Evolutionary conservation across 345 rosid species (phyloP), one percentile per base, ranked within the genome.

Genomic region (Anacardium occidentale): DNA sequence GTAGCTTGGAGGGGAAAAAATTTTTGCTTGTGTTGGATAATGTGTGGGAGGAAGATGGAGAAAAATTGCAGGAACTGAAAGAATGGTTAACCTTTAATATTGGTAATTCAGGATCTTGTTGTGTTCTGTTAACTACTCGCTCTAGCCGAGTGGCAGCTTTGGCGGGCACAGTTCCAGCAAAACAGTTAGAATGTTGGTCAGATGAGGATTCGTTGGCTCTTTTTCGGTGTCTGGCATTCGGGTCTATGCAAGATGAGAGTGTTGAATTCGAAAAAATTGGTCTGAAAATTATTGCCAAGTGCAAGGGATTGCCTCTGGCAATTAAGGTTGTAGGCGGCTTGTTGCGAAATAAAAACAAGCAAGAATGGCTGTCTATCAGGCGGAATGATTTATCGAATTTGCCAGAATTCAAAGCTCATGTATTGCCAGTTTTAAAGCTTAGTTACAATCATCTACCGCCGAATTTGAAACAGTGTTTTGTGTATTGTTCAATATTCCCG

Each of bases 11-110:
- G 7, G 70, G 74, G 62, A 73, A 56, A 66, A 68, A 47, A 26
- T 77, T 73, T 58, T 68, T 77, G 47, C 7, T 68, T 45, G 80
- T 77, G 52, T 67, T 77, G 5, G 80, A 77, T 56, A 58, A 73
- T 73, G 58, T 77, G 47, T 77, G 77, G 65, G 29, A 62, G 1
- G 77, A 73, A 32, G 60, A 77, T 42, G 18, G 24, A 42, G 51
- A 25, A 18, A 52, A 21, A 44, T 4, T 64, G 48, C 40, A 48
- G 4, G 9, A 10, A 12, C 50, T 68, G 26, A 56, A 10, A 29
- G 14, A 21, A 0, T 60, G 25, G 60, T 68, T 73, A 2, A 37
- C 10, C 45, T n/a, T 42, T 21, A 77, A 70, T 62, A 44, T 26
- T 25, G 77, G 70, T 7, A 32, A 56, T 21, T 42, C 21, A 13